These are phyloP conservation scores for Raffaelea deltoideospora DNA, from an alignment of 2,329 filamentous ascomycete species.

Conservation along the genomic window DNA sequence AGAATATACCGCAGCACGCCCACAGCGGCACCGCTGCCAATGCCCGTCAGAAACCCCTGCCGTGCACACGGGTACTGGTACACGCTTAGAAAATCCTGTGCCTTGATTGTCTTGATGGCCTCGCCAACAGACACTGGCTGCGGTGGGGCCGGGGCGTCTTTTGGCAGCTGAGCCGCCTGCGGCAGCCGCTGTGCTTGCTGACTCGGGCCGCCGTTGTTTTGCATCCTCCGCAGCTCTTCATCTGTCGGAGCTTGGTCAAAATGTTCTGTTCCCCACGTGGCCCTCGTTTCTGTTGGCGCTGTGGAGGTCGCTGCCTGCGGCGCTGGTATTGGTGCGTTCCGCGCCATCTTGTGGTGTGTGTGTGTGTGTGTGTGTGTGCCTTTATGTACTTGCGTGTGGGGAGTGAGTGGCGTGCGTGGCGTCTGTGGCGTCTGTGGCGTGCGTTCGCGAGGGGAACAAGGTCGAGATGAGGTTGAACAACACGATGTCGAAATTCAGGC, in stretches of 20 bases:
- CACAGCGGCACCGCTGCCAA: conserved; percentile 60
- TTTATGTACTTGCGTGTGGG: neutral
- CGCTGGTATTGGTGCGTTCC: neutral
- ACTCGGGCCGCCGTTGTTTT: neutral
- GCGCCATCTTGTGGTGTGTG: neutral
- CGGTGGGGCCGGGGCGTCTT: neutral
- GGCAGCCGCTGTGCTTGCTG: neutral
- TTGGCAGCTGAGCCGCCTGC: neutral
- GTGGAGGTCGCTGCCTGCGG: conserved; percentile 3
- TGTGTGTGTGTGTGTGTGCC: neutral
- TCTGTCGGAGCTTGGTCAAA: conserved; percentile 9
- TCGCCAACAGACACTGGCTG: conserved; percentile 31
- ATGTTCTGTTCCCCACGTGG: conserved; percentile 11
- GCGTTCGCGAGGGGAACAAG: no score
- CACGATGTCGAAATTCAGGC: no score
- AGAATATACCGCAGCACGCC: conserved; percentile 62
- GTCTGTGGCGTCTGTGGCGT: no score
- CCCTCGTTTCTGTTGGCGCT: conserved; percentile 4
- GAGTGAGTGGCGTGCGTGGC: no score
- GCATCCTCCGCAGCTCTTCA: conserved; percentile 23
- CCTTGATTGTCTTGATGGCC: conserved; percentile 50
- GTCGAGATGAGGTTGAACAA: no score
- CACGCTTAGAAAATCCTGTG: conserved; percentile 54
- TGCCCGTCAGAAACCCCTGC: conserved; percentile 69
- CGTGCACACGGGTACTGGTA: conserved; percentile 73